These are phyloP conservation scores for Iris pallida DNA, from an alignment of 116 monocot genomes.

Conservation along the genomic window DNA sequence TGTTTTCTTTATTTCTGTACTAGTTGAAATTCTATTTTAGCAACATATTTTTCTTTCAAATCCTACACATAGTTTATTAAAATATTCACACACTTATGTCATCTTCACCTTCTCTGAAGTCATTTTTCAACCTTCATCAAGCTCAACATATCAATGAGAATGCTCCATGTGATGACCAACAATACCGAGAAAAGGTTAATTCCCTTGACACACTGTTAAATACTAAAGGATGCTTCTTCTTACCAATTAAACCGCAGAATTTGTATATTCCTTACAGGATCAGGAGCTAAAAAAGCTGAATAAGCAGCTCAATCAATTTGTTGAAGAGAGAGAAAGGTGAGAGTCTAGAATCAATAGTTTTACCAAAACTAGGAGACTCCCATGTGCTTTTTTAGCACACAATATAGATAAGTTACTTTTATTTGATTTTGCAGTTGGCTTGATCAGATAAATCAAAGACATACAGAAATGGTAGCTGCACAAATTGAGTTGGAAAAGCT, in stretches of 20 bases:
- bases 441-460: slow-evolving; percentile 65
- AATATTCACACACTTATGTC: too few species aligned
- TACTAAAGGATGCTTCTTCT: neutral
- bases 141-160: slow-evolving; percentile 25
- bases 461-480: slow-evolving; percentile 46
- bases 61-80: too few species aligned
- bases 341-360: neutral
- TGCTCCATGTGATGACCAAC: slow-evolving; percentile 14
- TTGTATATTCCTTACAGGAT: slow-evolving; percentile 31
- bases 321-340: slow-evolving; percentile 71
- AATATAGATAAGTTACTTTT: slow-evolving; percentile 4
- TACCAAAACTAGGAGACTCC: neutral
- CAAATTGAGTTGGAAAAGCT: slow-evolving; percentile 54
- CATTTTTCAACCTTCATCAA: slow-evolving; percentile 11
- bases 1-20: too few species aligned
- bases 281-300: slow-evolving; percentile 44
- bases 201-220: neutral
- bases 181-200: slow-evolving; percentile 36
- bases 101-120: too few species aligned
- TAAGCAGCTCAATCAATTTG: slow-evolving; percentile 52
- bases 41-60: too few species aligned
- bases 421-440: slow-evolving; percentile 48
- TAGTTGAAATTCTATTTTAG: too few species aligned
- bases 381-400: slow-evolving; percentile 9
- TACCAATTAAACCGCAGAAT: slow-evolving; percentile 5